phyloP scores from a whole-genome alignment of 1,284 basidiomycete species.

The Meira miltonrushii region DNA sequence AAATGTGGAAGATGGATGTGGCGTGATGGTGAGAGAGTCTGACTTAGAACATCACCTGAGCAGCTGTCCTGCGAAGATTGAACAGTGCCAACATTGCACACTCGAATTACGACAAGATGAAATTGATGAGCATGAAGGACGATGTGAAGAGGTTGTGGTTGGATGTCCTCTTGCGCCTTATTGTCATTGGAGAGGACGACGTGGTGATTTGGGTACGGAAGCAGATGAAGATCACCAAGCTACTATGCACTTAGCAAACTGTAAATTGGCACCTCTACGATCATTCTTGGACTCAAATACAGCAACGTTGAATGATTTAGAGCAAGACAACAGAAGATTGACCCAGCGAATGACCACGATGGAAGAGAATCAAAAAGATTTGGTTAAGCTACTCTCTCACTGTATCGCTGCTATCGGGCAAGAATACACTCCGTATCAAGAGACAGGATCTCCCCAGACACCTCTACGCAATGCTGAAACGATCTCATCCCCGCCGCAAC shows the following conservation, averaged over 20 bases:
- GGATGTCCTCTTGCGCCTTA: constrained; percentile 20
- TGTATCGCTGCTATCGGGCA: too few species aligned
- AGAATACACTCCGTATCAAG: too few species aligned
- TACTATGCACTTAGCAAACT: constrained; percentile 20
- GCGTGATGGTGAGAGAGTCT: background rate
- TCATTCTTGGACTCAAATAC: constrained; percentile 22
- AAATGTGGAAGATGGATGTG: constrained; percentile 1
- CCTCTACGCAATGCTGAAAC: too few species aligned
- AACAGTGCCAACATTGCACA: constrained; percentile 10
- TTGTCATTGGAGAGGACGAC: constrained; percentile 27
- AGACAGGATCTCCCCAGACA: too few species aligned
- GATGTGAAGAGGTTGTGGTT: constrained; percentile 19
- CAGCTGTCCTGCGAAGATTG: constrained; percentile 5
- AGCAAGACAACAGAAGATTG: constrained; percentile 22
- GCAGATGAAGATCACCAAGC: too few species aligned
- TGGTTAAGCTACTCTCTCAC: too few species aligned
- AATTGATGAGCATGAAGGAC: constrained; percentile 12
- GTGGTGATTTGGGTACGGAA: constrained; percentile 11
- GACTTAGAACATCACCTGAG: constrained; percentile 9
- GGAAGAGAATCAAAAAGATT: background rate
- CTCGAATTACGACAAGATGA: background rate
- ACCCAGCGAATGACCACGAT: background rate
- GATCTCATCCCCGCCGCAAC: too few species aligned
- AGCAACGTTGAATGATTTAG: constrained; percentile 18
- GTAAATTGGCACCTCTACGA: constrained; percentile 26